These are phyloP conservation scores for Inonotus hispidus DNA, from an alignment of 1,284 basidiomycete genomes.

Conservation along the genomic window DNA sequence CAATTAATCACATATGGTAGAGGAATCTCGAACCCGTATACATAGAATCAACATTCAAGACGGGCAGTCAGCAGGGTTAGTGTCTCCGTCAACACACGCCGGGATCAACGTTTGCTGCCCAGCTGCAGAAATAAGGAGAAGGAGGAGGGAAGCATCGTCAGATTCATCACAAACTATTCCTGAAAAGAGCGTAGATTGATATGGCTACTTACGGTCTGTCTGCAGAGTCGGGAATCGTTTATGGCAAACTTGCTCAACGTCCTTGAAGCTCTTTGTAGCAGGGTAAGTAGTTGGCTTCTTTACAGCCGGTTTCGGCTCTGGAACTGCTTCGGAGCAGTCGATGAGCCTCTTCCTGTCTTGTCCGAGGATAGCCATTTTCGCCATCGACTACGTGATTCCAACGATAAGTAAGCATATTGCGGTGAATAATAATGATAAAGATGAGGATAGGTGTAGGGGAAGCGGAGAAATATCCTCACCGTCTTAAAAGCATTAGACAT, in stretches of 20 bases:
- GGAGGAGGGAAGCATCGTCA: not conserved
- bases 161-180: too few species aligned
- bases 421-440: not conserved
- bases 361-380: constrained; percentile 30
- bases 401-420: too few species aligned
- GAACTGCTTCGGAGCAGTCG: constrained; percentile 21
- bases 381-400: too few species aligned
- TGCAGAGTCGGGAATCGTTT: constrained; percentile 15
- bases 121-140: constrained; percentile 9
- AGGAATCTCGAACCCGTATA: not conserved
- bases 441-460: not conserved
- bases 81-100: constrained; percentile 15
- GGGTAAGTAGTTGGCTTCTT: constrained; percentile 16
- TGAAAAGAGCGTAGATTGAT: not conserved
- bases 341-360: constrained; percentile 23
- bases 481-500: constrained; percentile 29
- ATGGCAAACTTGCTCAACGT: constrained; percentile 15
- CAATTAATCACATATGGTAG: too few species aligned
- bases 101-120: constrained; percentile 16
- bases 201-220: constrained; percentile 16
- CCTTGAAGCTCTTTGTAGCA: constrained; percentile 14
- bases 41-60: not conserved
- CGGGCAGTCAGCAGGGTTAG: constrained; percentile 16
- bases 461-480: not conserved
- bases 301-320: constrained; percentile 15